Evolutionary conservation across 306 rosid genomes (phyloP), one percentile per base, ranked within the genome.

Genomic region (Malus fusca): DNA sequence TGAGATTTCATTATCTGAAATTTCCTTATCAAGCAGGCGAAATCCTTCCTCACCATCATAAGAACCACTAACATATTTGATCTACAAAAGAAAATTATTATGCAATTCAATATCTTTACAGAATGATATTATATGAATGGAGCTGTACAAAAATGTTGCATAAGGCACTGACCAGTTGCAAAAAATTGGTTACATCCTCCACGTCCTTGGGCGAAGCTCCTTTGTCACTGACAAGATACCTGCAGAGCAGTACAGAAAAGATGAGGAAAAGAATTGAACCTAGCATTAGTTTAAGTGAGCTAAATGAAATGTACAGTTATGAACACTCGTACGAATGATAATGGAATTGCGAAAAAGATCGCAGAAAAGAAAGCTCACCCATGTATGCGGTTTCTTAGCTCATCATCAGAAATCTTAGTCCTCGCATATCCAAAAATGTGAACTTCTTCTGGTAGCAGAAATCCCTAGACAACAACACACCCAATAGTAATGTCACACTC

Each of bases 341-440:
- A 68, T 30, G 52, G 55, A 42, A 60, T 37, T 35, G 23, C 37
- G 0, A 72, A 28, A 23, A 40, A 12, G 43, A 11, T 10, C 37
- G 66, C 6, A 30, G 17, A 21, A 17, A 72, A 9, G 66, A 82
- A 58, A 67, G 25, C 93, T 88, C 79, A 92, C 99, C 96, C 88
- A 5, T 60, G 89, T 66, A 95, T 69, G 84, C 99, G 96, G 79
- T 73, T 79, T 87, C 97, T 87, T 77, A 95, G 86, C 46, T 95
- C 99, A 25, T 88, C 91, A 79, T 88, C 88, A 26, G 97, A 82
- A 71, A 95, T 90, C 85, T 90, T 90, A 68, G 93, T 79, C 81
- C 99, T 95, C 43, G 99, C 97, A 84, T 95, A 95, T 69, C 99
- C 99, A 87, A 95, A 95, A 73, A 95, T 90, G 84, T 83, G 86